Conservation (phyloP, 2,329 filamentous ascomycete species). For the Chrysoporthe cubensis region DNA sequence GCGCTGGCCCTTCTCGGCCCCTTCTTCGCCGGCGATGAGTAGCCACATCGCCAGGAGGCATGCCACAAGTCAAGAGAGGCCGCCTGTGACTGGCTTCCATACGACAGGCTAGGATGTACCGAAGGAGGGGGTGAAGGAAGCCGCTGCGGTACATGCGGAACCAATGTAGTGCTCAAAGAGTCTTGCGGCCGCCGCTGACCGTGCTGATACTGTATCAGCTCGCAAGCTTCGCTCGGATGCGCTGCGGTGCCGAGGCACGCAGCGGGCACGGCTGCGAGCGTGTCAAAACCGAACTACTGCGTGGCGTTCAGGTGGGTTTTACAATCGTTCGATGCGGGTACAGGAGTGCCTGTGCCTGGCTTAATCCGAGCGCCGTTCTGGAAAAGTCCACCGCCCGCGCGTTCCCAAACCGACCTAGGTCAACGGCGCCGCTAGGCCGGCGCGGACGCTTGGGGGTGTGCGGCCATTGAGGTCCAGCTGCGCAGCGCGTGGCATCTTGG, state of each 20-base stretch:
- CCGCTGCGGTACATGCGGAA: conserved; percentile 5
- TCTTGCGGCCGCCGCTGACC: conserved; percentile 10
- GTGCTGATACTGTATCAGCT: neutral
- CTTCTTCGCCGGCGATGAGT: neutral
- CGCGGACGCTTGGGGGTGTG: conserved; percentile 15
- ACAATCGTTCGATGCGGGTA: neutral
- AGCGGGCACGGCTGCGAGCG: neutral
- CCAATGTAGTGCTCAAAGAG: conserved; percentile 25
- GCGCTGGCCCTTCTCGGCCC: neutral
- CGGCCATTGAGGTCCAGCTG: conserved; percentile 4
- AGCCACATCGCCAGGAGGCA: neutral
- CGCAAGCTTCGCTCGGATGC: neutral
- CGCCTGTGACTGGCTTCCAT: conserved; percentile 8
- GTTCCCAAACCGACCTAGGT: neutral
- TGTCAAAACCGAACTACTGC: conserved; percentile 13
- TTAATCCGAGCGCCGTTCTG: neutral
- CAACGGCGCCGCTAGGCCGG: conserved; percentile 2
- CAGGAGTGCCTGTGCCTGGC: neutral
- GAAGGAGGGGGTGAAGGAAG: neutral
- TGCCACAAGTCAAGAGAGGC: conserved; percentile 5
- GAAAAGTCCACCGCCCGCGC: neutral
- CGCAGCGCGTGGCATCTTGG: neutral
- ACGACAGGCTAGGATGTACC: conserved; percentile 1
- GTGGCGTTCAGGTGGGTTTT: neutral
- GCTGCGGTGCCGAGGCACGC: neutral